Percentiles rank a stretch among this genome's conserved stretches.
Evolutionary conservation across 2,329 filamentous ascomycete genomes (phyloP).

Genomic region (Aspergillus flavus): DNA sequence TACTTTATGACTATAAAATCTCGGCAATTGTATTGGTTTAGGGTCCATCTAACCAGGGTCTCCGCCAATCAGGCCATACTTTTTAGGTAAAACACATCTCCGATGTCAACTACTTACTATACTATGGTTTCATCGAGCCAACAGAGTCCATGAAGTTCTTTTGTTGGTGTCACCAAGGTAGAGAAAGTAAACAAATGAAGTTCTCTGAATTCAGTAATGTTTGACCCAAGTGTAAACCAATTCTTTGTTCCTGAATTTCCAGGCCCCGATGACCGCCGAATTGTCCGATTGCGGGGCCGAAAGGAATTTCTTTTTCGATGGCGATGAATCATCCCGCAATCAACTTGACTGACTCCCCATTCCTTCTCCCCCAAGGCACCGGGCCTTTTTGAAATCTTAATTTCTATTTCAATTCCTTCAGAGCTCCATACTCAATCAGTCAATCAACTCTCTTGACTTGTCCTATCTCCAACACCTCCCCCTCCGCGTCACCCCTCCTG

Average conservation of each 20-base stretch:
- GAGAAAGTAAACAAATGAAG: not conserved
- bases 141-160: too few relatives aligned
- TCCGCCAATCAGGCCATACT: not conserved
- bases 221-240: not conserved
- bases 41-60: not conserved
- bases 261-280: not conserved
- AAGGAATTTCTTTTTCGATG: constrained; percentile 9
- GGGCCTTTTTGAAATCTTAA: not conserved
- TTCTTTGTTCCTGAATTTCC: not conserved
- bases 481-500: not conserved
- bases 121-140: not conserved
- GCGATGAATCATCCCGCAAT: constrained; percentile 11
- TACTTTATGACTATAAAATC: not conserved
- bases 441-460: not conserved
- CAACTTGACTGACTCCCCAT: not conserved
- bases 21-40: not conserved
- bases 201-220: not conserved
- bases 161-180: not conserved
- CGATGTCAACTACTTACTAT: too few relatives aligned
- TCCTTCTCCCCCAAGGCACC: not conserved
- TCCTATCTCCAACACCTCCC: not conserved
- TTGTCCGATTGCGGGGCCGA: constrained; percentile 6
- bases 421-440: not conserved
- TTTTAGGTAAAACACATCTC: not conserved
- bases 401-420: not conserved